A percentile compares a stretch with the other conserved stretches of the same genome.
These are phyloP conservation scores for Tricholoma bakamatsutake DNA, from an alignment of 768 basidiomycete species.

Conservation along the genomic window DNA sequence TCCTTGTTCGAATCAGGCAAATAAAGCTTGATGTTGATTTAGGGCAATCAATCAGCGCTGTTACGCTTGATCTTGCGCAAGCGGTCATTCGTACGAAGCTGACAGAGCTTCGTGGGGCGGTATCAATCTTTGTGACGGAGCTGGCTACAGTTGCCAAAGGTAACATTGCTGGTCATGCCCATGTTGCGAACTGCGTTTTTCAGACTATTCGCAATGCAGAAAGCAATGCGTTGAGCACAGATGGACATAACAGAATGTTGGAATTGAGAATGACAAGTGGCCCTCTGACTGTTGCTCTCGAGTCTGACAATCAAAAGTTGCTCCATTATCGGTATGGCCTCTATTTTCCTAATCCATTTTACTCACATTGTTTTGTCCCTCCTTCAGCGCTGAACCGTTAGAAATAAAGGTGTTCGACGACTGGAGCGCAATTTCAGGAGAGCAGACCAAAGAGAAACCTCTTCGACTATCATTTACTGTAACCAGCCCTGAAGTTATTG, in stretches of 20 bases:
- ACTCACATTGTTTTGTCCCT: background rate
- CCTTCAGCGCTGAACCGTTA: slow-evolving; percentile 68
- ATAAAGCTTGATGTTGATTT: slow-evolving; percentile 77
- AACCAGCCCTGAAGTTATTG: slow-evolving; percentile 59
- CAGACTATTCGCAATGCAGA: slow-evolving; percentile 60
- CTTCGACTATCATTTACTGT: slow-evolving; percentile 74
- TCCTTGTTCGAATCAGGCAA: slow-evolving; percentile 67
- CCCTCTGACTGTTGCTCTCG: slow-evolving; percentile 54
- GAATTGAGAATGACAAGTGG: slow-evolving; percentile 75
- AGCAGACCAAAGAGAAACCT: slow-evolving; percentile 39
- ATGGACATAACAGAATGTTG: slow-evolving; percentile 49
- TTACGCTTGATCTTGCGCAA: slow-evolving; percentile 60
- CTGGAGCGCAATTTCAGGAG: slow-evolving; percentile 53
- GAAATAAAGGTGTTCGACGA: slow-evolving; percentile 73
- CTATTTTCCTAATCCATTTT: background rate
- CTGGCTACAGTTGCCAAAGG: slow-evolving; percentile 67
- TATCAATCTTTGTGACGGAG: slow-evolving; percentile 59
- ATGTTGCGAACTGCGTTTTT: slow-evolving; percentile 68
- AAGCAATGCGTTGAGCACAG: slow-evolving; percentile 24
- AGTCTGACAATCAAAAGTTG: slow-evolving; percentile 72
- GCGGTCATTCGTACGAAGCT: slow-evolving; percentile 62
- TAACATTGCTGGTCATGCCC: slow-evolving; percentile 63
- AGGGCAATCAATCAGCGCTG: slow-evolving; percentile 75
- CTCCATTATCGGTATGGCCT: slow-evolving; percentile 65
- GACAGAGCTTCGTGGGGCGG: slow-evolving; percentile 52